phyloP scores from a whole-genome alignment of 2,329 filamentous ascomycete species.

The Fusarium miscanthi region DNA sequence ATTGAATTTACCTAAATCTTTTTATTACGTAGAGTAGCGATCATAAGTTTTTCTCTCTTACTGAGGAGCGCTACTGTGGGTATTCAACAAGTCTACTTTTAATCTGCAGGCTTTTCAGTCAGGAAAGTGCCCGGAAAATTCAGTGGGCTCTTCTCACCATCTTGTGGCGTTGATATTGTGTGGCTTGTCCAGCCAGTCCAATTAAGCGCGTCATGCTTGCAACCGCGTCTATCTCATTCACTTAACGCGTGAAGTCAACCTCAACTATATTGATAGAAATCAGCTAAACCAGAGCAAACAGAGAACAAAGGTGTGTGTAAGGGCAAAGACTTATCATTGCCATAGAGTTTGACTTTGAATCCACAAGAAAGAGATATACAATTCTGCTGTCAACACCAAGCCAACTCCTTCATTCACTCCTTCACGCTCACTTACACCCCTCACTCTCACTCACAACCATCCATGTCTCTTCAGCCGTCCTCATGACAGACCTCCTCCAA shows the following conservation, averaged over 20 bases:
- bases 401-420: not conserved
- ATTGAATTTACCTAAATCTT: too few species aligned
- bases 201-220: constrained; percentile 25
- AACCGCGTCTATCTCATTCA: constrained; percentile 11
- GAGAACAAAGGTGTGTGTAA: not conserved
- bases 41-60: too few species aligned
- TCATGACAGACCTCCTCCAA: constrained; percentile 86
- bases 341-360: not conserved
- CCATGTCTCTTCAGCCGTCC: constrained; percentile 30
- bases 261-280: not conserved
- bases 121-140: not conserved
- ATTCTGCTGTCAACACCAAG: not conserved
- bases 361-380: not conserved
- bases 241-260: constrained; percentile 24
- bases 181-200: constrained; percentile 9
- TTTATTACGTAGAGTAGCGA: too few species aligned
- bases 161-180: constrained; percentile 15
- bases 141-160: not conserved
- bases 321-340: not conserved
- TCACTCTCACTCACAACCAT: not conserved
- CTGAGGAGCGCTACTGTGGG: not conserved
- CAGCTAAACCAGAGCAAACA: not conserved
- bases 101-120: not conserved
- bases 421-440: constrained; percentile 27
- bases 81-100: not conserved